A percentile compares a stretch with the other conserved stretches of the same genome.
phyloP scores from a whole-genome alignment of 2,329 filamentous ascomycete species.

The Ceratocystis papillata region DNA sequence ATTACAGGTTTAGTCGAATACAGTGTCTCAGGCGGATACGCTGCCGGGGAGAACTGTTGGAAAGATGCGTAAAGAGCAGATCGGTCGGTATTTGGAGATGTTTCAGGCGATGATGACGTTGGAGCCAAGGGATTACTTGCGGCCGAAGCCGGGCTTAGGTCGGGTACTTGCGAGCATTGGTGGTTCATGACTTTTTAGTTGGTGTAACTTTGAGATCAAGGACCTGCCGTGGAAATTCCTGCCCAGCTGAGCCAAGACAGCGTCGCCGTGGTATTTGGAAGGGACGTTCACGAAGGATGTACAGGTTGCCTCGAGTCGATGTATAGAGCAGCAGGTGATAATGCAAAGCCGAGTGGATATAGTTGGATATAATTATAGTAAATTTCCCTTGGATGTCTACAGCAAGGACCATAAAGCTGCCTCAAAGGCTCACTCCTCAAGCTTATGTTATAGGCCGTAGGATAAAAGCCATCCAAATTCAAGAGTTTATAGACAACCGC shows the following conservation, averaged over 20 bases:
- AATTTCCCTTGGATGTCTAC: not conserved
- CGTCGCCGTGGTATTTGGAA: not conserved
- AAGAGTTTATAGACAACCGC: not conserved
- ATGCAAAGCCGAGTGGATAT: not conserved
- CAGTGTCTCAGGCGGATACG: not conserved
- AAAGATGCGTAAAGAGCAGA: slow-evolving; percentile 15
- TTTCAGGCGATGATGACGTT: slow-evolving; percentile 13
- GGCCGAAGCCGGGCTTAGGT: slow-evolving; percentile 3
- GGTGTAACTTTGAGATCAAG: not conserved
- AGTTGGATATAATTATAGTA: not conserved
- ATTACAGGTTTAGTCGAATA: not conserved
- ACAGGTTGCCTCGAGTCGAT: not conserved
- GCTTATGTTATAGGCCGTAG: not conserved
- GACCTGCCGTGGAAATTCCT: not conserved
- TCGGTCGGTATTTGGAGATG: slow-evolving; percentile 16
- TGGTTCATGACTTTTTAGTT: slow-evolving; percentile 17
- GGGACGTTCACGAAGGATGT: not conserved
- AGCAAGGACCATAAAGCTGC: not conserved
- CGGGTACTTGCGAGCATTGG: slow-evolving; percentile 16
- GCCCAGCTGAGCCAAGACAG: not conserved
- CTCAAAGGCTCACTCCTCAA: not conserved
- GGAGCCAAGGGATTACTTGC: slow-evolving; percentile 8
- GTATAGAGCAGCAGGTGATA: not conserved
- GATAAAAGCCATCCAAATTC: not conserved
- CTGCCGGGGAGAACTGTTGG: not conserved